Evolutionary conservation across 257 asterid species (phyloP).

Genomic region (Fraxinus pennsylvanica): DNA sequence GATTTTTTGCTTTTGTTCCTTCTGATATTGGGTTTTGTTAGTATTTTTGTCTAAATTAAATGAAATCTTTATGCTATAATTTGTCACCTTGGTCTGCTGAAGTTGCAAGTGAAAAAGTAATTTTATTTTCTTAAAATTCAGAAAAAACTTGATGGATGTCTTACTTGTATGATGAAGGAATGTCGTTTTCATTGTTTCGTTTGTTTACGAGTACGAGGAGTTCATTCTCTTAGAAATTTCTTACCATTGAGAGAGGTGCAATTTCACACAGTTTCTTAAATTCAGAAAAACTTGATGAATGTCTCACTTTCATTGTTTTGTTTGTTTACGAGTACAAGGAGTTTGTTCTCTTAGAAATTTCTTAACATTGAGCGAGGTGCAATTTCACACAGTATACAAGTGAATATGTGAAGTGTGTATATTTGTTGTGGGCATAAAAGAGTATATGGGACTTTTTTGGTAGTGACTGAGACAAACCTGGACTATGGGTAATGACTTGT

Average conservation of each 20-base stretch:
- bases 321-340: not conserved
- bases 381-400: not conserved
- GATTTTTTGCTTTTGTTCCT: not conserved
- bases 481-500: not conserved
- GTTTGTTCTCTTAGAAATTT: not conserved
- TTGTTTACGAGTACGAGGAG: not conserved
- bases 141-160: not conserved
- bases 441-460: not conserved
- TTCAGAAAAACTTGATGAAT: not conserved
- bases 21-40: not conserved
- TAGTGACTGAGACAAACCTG: not conserved
- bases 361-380: not conserved
- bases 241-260: not conserved
- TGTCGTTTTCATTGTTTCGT: not conserved
- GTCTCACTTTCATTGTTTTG: not conserved
- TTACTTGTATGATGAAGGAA: not conserved
- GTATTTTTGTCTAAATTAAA: not conserved
- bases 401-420: not conserved
- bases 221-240: not conserved
- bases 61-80: not conserved
- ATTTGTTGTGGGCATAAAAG: no score
- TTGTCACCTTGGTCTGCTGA: not conserved
- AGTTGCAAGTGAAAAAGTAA: not conserved
- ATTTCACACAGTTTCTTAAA: not conserved
- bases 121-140: not conserved